A percentile compares a stretch with the other conserved stretches of the same genome.
Evolutionary conservation across 2,329 filamentous ascomycete species (phyloP).

Genomic region (Cercospora nicotianae): DNA sequence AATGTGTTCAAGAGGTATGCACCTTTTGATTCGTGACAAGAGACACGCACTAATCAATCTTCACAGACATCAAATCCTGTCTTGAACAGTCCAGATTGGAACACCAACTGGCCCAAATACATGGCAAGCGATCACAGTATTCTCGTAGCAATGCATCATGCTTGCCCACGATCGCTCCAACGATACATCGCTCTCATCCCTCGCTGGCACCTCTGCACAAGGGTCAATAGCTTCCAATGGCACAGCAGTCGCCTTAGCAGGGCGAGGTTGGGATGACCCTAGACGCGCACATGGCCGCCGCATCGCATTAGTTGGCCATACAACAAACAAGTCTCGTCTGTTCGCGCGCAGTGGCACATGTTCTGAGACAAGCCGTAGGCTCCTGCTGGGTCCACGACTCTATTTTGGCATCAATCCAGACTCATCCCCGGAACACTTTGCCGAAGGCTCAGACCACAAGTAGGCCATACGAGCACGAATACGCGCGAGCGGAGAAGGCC

Average conservation of each 20-base stretch:
- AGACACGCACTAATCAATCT: not conserved
- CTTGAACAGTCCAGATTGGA: not conserved
- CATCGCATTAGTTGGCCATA: not conserved
- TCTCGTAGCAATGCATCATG: not conserved
- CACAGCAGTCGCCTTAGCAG: not conserved
- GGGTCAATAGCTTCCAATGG: not conserved
- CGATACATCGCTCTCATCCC: not conserved
- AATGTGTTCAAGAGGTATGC: conserved; percentile 55
- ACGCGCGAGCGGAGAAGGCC: not conserved
- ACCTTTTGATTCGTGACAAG: not conserved
- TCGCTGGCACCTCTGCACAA: not conserved
- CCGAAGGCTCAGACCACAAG: not conserved
- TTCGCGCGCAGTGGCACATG: not conserved
- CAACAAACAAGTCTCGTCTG: not conserved
- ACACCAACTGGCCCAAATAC: not conserved
- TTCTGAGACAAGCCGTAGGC: not conserved
- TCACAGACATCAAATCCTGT: conserved; percentile 7
- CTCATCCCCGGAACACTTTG: not conserved
- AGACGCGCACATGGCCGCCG: not conserved
- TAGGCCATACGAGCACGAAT: not conserved
- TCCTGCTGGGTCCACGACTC: not conserved
- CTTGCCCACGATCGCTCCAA: not conserved
- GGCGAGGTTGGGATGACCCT: not conserved
- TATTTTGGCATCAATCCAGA: not conserved
- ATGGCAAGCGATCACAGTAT: not conserved